phyloP scores from a whole-genome alignment of 2,329 filamentous ascomycete species.

The Trichoderma sp. region DNA sequence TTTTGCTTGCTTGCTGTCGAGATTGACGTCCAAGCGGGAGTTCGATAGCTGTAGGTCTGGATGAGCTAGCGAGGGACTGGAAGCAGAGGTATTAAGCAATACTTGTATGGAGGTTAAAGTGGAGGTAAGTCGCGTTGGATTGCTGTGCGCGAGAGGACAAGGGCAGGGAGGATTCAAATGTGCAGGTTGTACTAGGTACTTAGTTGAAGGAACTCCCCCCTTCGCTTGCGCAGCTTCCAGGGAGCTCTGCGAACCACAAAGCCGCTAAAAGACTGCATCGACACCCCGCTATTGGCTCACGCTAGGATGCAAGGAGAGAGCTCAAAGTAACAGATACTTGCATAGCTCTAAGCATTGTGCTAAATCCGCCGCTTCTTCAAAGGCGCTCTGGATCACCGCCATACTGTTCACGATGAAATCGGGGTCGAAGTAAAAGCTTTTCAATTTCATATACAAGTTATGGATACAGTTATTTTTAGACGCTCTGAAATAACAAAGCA shows the following conservation, averaged over 20 bases:
- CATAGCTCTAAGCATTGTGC: neutral
- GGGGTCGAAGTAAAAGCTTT: neutral
- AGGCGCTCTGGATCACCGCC: neutral
- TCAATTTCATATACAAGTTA: neutral
- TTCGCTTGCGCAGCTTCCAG: neutral
- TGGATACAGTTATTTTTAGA: neutral
- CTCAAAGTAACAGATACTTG: neutral
- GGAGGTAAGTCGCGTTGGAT: slow-evolving; percentile 17
- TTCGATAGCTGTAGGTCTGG: neutral
- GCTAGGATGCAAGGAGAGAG: neutral
- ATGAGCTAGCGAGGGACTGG: neutral
- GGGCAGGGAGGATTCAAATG: neutral
- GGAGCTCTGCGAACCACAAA: neutral
- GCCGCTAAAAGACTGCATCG: neutral
- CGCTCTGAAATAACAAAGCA: neutral
- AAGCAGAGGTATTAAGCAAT: slow-evolving; percentile 8
- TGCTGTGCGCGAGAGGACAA: slow-evolving; percentile 2
- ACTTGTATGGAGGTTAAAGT: slow-evolving; percentile 12
- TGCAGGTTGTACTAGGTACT: neutral
- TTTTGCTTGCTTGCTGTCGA: neutral
- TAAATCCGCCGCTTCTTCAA: neutral
- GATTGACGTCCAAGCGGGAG: neutral
- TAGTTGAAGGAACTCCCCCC: neutral
- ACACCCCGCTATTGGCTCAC: neutral
- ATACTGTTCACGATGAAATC: neutral